Conservation (phyloP, 371 early-diverging fungal species). For the Mortierella sp. region DNA sequence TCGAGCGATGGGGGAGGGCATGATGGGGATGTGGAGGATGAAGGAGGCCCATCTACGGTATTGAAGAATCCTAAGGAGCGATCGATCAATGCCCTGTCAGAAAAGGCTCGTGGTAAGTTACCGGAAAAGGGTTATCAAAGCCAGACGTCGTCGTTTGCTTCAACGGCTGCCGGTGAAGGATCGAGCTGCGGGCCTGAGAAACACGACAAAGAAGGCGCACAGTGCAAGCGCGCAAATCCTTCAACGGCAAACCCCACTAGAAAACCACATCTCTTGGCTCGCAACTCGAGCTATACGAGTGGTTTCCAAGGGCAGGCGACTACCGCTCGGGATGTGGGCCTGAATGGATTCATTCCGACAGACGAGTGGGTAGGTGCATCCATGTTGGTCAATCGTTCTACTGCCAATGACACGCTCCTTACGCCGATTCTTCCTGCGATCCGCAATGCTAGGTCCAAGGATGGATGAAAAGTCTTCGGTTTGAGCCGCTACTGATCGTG, state of each 20-base stretch:
- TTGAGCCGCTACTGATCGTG: slow-evolving; percentile 69
- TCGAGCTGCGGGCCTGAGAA: slow-evolving; percentile 14
- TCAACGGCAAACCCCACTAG: background rate
- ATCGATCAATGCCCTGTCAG: slow-evolving; percentile 57
- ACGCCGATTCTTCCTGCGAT: too few species aligned
- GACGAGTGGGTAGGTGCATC: slow-evolving; percentile 66
- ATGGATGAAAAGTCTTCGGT: slow-evolving; percentile 64
- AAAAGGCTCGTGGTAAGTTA: slow-evolving; percentile 70
- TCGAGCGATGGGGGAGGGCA: slow-evolving; percentile 36
- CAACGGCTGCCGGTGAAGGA: background rate
- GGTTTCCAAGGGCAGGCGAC: slow-evolving; percentile 15
- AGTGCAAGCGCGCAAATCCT: too few species aligned
- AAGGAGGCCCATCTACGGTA: slow-evolving; percentile 26
- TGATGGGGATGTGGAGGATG: slow-evolving; percentile 40
- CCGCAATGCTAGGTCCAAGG: slow-evolving; percentile 30
- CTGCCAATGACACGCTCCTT: too few species aligned
- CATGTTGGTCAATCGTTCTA: background rate
- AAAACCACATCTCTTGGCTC: background rate
- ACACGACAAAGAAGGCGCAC: background rate
- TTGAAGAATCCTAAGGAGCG: slow-evolving; percentile 8
- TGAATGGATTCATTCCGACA: slow-evolving; percentile 63
- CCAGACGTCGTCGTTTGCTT: background rate
- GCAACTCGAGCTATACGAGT: background rate
- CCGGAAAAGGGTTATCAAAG: slow-evolving; percentile 36
- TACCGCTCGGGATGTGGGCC: slow-evolving; percentile 27